These are phyloP conservation scores for Mikania micrantha DNA, from an alignment of 129 eudicot species.

Conservation along the genomic window DNA sequence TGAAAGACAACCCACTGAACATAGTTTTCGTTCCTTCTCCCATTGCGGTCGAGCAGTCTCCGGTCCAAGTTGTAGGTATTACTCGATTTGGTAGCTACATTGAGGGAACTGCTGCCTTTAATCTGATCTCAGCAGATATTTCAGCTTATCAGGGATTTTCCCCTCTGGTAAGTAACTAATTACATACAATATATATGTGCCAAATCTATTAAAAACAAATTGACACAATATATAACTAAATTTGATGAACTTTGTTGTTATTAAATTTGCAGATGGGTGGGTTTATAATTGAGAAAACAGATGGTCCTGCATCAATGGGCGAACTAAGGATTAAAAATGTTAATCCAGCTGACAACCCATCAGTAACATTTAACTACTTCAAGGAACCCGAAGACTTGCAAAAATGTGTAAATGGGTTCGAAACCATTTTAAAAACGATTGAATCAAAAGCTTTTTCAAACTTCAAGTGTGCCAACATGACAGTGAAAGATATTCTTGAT, in stretches of 20 bases:
- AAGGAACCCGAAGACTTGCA: constrained; percentile 42
- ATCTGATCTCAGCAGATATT: background rate
- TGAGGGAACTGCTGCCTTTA: constrained; percentile 46
- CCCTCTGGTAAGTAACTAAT: constrained; percentile 41
- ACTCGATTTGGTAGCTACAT: constrained; percentile 48
- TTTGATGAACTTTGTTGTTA: background rate
- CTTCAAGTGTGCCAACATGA: constrained; percentile 23
- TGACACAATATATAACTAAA: background rate
- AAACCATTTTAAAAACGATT: constrained; percentile 35
- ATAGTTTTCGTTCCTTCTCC: constrained; percentile 46
- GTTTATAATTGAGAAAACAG: constrained; percentile 47
- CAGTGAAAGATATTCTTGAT: constrained; percentile 38
- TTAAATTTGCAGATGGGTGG: constrained; percentile 43
- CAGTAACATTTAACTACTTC: constrained; percentile 18
- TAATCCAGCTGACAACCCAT: constrained; percentile 34
- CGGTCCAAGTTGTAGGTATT: constrained; percentile 45
- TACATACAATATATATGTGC: too few relatives aligned
- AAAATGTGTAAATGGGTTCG: constrained; percentile 47
- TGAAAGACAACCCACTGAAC: constrained; percentile 62
- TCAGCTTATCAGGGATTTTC: background rate
- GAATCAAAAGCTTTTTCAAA: constrained; percentile 32
- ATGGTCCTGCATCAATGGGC: constrained; percentile 47
- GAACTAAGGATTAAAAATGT: constrained; percentile 38
- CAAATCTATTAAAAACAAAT: background rate
- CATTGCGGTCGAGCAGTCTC: constrained; percentile 32